phyloP scores from a whole-genome alignment of 345 rosid genomes.

The Citrus reticulata region DNA sequence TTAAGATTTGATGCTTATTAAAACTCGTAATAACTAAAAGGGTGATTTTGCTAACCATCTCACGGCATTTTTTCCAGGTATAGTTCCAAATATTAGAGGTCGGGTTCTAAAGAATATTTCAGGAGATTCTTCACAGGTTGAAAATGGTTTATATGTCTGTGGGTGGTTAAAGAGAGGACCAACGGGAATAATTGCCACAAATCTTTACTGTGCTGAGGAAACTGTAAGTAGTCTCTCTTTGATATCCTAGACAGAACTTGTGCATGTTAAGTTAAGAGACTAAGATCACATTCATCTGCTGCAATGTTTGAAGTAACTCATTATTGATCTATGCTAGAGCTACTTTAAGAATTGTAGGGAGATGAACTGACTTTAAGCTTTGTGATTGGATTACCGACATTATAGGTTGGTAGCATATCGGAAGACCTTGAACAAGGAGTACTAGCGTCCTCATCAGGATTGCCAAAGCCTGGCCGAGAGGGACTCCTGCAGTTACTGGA shows the following conservation, averaged over 20 bases:
- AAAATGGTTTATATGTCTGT: conserved; percentile 79
- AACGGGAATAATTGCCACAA: conserved; percentile 81
- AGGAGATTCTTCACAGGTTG: conserved; percentile 36
- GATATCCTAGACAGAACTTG: background rate
- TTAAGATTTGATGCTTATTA: background rate
- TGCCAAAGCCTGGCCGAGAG: conserved; percentile 54
- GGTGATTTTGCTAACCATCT: background rate
- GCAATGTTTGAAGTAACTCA: background rate
- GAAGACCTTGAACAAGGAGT: conserved; percentile 61
- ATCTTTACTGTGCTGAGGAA: conserved; percentile 90
- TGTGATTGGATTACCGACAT: conserved; percentile 4
- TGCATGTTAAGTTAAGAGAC: background rate
- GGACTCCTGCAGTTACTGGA: conserved; percentile 66
- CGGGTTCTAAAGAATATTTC: conserved; percentile 54
- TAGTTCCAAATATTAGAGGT: conserved; percentile 66
- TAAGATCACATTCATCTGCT: background rate
- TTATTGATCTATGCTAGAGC: background rate
- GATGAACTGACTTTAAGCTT: background rate
- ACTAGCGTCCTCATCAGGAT: conserved; percentile 22
- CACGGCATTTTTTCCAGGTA: conserved; percentile 40
- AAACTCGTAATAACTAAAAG: background rate
- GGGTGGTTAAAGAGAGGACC: conserved; percentile 99
- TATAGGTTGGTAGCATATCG: conserved; percentile 68
- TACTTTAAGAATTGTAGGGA: background rate
- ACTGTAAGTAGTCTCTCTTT: conserved; percentile 50